Evolutionary conservation across 1,284 basidiomycete genomes (phyloP).

Genomic region (Inonotus obliquus): DNA sequence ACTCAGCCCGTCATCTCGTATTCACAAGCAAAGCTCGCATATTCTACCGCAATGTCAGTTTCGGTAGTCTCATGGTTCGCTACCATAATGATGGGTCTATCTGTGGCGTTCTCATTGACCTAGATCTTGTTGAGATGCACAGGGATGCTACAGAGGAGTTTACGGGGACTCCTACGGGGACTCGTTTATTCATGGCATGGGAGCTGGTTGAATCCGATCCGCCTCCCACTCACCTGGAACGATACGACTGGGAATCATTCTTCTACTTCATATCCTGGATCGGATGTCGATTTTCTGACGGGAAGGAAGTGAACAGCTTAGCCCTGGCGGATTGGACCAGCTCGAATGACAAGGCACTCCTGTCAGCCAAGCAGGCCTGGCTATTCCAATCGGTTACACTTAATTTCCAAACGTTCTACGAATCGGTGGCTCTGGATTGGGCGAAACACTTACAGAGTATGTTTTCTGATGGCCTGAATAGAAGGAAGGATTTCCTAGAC

Average conservation of each 20-base stretch:
- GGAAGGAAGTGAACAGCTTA: not conserved
- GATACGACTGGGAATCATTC: conserved; percentile 4
- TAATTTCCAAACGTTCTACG: not conserved
- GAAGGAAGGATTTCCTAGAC: not conserved
- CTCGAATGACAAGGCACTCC: not conserved
- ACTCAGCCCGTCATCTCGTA: not conserved
- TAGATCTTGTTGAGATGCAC: not conserved
- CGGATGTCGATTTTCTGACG: not conserved
- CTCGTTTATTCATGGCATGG: not conserved
- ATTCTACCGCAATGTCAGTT: not conserved
- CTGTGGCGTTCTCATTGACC: not conserved
- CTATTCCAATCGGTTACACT: not conserved
- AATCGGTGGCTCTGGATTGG: not conserved
- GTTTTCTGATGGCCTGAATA: not conserved
- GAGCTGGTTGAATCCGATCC: not conserved
- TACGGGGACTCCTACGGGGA: not conserved
- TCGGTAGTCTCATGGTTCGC: not conserved
- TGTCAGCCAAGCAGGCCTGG: not conserved
- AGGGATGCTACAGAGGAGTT: not conserved
- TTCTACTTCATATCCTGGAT: conserved; percentile 4
- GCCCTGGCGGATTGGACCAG: not conserved
- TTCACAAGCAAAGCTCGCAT: not conserved
- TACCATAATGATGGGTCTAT: not conserved
- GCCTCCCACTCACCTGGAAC: not conserved
- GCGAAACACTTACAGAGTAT: not conserved